These are phyloP conservation scores for Candida ulmi DNA, from an alignment of 805 yeast genomes.

Conservation along the genomic window DNA sequence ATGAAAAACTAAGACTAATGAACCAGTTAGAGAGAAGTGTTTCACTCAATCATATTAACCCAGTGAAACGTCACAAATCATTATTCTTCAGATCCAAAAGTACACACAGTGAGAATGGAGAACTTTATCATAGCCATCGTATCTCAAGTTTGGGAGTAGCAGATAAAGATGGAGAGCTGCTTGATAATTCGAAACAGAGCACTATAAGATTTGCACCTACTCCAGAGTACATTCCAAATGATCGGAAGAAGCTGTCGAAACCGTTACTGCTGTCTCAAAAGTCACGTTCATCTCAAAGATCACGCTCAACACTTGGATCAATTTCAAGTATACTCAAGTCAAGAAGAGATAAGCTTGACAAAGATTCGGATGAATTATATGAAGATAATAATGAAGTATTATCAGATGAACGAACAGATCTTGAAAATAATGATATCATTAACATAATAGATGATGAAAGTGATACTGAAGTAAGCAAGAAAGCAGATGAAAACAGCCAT, in stretches of 20 bases:
- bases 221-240: conserved; percentile 6
- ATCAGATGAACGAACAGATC: too few relatives aligned
- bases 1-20: neutral
- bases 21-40: neutral
- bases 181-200: neutral
- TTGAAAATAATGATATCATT: too few relatives aligned
- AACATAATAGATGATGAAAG: neutral
- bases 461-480: too few relatives aligned
- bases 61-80: conserved; percentile 1
- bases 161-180: neutral
- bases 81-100: neutral
- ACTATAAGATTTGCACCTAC: conserved; percentile 17
- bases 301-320: neutral
- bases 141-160: conserved; percentile 3
- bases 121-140: neutral
- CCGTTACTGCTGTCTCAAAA: too few relatives aligned
- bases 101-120: neutral
- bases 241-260: neutral
- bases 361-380: too few relatives aligned
- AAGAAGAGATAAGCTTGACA: neutral
- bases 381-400: too few relatives aligned
- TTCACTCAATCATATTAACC: neutral
- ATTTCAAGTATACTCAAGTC: neutral
- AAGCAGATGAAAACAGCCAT: neutral
- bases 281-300: neutral